Evolutionary conservation across 345 rosid species (phyloP).

Genomic region (Eucalyptus urophylla): DNA sequence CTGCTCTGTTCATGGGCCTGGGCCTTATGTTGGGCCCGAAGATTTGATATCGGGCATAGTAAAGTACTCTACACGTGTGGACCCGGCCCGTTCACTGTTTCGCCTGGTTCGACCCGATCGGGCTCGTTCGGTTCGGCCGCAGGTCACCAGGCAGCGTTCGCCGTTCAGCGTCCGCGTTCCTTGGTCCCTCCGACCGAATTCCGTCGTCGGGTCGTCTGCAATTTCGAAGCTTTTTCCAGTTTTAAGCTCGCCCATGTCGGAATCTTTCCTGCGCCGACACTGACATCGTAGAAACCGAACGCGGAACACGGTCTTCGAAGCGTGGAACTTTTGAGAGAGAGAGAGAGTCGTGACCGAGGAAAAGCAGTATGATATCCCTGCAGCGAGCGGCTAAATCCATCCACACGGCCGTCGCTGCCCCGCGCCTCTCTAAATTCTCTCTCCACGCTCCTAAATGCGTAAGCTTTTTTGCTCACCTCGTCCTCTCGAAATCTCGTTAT

Average conservation of each 20-base stretch:
- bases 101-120: not conserved
- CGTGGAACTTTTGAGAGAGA: not conserved
- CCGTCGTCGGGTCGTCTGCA: not conserved
- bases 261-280: not conserved
- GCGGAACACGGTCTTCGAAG: not conserved
- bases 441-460: conserved; percentile 52
- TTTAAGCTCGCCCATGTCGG: not conserved
- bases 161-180: not conserved
- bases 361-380: not conserved
- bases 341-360: not conserved
- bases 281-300: not conserved
- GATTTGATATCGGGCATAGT: not conserved
- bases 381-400: conserved; percentile 24
- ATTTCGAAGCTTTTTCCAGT: not conserved
- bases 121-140: not conserved
- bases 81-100: not conserved
- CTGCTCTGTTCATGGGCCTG: not conserved
- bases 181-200: not conserved
- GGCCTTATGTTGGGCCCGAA: not conserved
- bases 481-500: not conserved
- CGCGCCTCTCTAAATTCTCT: conserved; percentile 39
- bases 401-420: conserved; percentile 18
- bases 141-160: not conserved
- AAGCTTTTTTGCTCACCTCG: not conserved
- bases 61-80: not conserved